Evolutionary conservation across 805 yeast species (phyloP), one percentile per base, ranked within the genome.

Genomic region (Tanozyma kutaoensis): DNA sequence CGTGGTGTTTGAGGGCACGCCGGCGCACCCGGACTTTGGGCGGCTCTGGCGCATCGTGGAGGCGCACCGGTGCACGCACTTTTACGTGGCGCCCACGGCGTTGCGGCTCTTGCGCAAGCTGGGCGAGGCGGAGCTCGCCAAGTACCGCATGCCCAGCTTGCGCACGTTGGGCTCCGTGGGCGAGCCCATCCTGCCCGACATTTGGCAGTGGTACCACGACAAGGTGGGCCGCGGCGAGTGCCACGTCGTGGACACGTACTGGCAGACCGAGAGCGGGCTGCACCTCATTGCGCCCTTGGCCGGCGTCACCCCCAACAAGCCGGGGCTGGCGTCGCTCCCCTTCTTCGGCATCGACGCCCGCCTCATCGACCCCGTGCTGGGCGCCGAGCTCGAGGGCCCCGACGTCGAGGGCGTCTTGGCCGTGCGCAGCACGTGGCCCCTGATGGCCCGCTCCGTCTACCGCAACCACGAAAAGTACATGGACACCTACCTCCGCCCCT

Each of bases 261-360:
- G 98, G 98, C 95, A 86, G 64, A 91, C 97, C 21, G 98, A 91
- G 62, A 77, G 94, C 10, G 98, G 98, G 30, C 79, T 95, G 20
- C 96, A 88, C 50, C 66, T 91, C 52, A 78, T 91, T 52, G 78
- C 95, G 24, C 95, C 97, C 36, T 56, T 91, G 43, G 94, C 97
- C 12, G 97, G 98, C 51, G 77, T 79, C 22, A 74, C 88, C 23
- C 93, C 95, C 43, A 80, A 91, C 37, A 91, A 91, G 57, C 97
- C 98, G 14, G 98, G 98, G 40, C 78, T 95, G 27, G 97, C 97
- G 16, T 78, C 96, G 18, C 68, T 82, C 37, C 98, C 98, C 39
- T 86, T 88, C 69, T 91, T 91, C 50, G 98, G 98, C 50, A 70
- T 91, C 38, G 80, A 78, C 37, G 82, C 95, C 12, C 79, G 68